phyloP scores from a whole-genome alignment of 1,139 yeast species.

The Taphrina betulina region DNA sequence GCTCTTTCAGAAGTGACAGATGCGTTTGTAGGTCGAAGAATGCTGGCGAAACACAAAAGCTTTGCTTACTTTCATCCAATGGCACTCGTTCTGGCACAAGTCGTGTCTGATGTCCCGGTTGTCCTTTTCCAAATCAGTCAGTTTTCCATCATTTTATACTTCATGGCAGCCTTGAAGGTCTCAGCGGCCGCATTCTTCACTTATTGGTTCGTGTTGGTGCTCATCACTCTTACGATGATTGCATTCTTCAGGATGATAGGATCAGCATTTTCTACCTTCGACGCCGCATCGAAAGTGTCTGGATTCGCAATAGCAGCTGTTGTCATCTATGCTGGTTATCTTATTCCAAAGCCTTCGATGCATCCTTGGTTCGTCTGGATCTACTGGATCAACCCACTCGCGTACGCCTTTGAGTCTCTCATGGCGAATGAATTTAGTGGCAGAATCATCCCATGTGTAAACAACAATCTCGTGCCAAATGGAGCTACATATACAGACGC shows the following conservation, averaged over 20 bases:
- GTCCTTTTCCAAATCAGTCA: slow-evolving; percentile 56
- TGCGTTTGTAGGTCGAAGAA: slow-evolving; percentile 65
- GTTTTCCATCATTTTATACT: slow-evolving; percentile 65
- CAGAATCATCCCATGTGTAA: slow-evolving; percentile 48
- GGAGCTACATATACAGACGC: slow-evolving; percentile 52
- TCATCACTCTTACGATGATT: slow-evolving; percentile 64
- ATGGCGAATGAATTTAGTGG: slow-evolving; percentile 59
- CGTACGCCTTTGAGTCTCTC: slow-evolving; percentile 58
- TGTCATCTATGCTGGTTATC: slow-evolving; percentile 69
- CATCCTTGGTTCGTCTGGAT: slow-evolving; percentile 55
- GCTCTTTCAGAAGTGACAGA: slow-evolving; percentile 72
- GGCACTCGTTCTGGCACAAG: slow-evolving; percentile 71
- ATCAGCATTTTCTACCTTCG: slow-evolving; percentile 57
- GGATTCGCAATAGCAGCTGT: slow-evolving; percentile 61
- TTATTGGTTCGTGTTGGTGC: slow-evolving; percentile 55
- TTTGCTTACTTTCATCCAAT: slow-evolving; percentile 78
- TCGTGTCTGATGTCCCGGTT: slow-evolving; percentile 65
- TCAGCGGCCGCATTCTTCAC: slow-evolving; percentile 70
- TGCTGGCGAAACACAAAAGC: slow-evolving; percentile 75
- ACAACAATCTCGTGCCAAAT: slow-evolving; percentile 50
- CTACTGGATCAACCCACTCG: slow-evolving; percentile 72
- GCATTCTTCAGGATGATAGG: slow-evolving; percentile 72
- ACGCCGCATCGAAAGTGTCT: slow-evolving; percentile 76
- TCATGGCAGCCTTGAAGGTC: slow-evolving; percentile 65
- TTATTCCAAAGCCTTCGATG: slow-evolving; percentile 53